Evolutionary conservation across 129 eudicot genomes (phyloP), one percentile per base, ranked within the genome.

Genomic region (Dittrichia graveolens): DNA sequence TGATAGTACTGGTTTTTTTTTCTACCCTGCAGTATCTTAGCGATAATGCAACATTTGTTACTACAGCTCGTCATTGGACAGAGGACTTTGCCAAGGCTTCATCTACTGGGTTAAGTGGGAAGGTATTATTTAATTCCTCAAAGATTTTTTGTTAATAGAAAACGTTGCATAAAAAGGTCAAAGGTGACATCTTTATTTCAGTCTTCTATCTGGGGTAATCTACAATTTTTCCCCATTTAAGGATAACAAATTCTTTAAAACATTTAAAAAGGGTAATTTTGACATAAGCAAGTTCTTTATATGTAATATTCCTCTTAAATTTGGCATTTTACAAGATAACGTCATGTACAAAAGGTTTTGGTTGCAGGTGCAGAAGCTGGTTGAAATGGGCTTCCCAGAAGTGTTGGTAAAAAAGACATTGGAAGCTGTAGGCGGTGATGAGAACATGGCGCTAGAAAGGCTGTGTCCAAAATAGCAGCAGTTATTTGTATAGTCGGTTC

Each of bases 321-420:
- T 43, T 43, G 7, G 7, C 7, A 9, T 43, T n/a, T 53, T n/a
- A 15, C 3, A 6, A 15, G 34, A 5, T 2, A 53, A 53, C 10
- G 5, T 55, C 4, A 55, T 55, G 31, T 16, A 5, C 34, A n/a
- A 67, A 49, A 49, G 31, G 11, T 10, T 11, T 79, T 55, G 62
- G 62, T 57, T 72, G 58, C 79, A 79, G 83, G 83, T 79, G 41
- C 75, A 79, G 70, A 79, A 58, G 74, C 75, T 79, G n/a, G 79
- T 73, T 40, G 75, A 79, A 52, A 79, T 79, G 83, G 83, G 83
- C 41, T 79, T 79, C 14, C 79, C 79, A 12, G 83, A 79, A 73
- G 64, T n/a, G 0, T 79, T 47, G 6, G 83, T 57, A 10, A 73
- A 60, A 64, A 66, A 50, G 38, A 61, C 79, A 41, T 35, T 79